Evolutionary conservation across 169 alveolate species (phyloP).

Genomic region (Amoebophrya sp.): DNA sequence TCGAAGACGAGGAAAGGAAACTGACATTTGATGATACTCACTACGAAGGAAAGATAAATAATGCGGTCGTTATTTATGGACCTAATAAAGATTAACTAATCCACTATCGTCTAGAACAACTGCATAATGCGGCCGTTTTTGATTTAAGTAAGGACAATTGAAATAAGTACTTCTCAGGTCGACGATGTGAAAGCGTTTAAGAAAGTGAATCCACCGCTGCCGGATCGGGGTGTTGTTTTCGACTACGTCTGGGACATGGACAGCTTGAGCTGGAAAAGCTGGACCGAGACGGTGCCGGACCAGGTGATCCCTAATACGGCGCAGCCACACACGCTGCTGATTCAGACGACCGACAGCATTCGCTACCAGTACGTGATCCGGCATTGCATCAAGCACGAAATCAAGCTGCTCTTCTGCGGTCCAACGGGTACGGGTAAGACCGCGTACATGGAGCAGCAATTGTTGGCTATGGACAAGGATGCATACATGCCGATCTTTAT

Average conservation of each 20-base stretch:
- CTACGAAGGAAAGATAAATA: too few species aligned
- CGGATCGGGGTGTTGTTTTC: conserved; percentile 66
- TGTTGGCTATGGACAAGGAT: conserved; percentile 65
- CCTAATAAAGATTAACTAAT: too few species aligned
- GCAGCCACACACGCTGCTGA: conserved; percentile 39
- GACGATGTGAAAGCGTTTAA: conserved; percentile 53
- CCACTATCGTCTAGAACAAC: too few species aligned
- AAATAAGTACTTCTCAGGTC: too few species aligned
- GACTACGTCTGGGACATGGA: conserved; percentile 63
- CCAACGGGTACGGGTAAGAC: conserved; percentile 91
- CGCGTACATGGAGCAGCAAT: conserved; percentile 65
- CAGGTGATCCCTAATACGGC: conserved; percentile 43
- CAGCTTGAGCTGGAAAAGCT: neutral
- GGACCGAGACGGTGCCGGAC: conserved; percentile 15
- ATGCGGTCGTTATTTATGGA: too few species aligned
- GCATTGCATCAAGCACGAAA: conserved; percentile 57
- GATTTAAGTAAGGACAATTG: too few species aligned
- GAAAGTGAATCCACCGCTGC: conserved; percentile 62
- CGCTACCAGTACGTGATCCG: conserved; percentile 52
- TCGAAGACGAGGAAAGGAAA: conserved; percentile 53
- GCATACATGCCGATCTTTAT: conserved; percentile 68
- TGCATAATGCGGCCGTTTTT: too few species aligned
- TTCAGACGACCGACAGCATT: conserved; percentile 78
- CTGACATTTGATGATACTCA: conserved; percentile 53
- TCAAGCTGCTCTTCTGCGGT: conserved; percentile 76